Evolutionary conservation across 371 early-diverging fungal genomes (phyloP), one percentile per base, ranked within the genome.

Genomic region (Mortierella sp.): DNA sequence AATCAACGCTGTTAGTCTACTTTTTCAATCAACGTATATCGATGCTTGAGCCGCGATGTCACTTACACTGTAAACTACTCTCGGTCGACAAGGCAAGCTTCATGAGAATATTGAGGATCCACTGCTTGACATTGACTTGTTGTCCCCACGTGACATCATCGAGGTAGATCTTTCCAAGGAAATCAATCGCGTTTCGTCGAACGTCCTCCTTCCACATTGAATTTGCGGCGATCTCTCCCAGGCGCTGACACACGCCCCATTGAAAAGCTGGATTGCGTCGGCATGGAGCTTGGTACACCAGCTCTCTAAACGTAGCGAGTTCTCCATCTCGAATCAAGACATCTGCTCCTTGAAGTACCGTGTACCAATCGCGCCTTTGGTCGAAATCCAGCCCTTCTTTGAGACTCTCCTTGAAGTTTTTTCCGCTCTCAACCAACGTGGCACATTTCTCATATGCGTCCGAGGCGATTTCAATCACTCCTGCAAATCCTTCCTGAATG

Each of bases 171-270:
- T n/a, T n/a, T n/a, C n/a, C n/a, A n/a, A n/a, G n/a, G n/a, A n/a
- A n/a, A n/a, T 6, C 23, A 13, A 46, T 43, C 6, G 57, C 57
- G n/a, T 43, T 0, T 9, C 23, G 57, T 18, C 57, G 57, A 45
- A 19, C 28, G 18, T 26, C 30, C 3, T 2, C 30, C 18, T 43
- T 31, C 57, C 57, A 28, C 7, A 12, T 7, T 16, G 46, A 7
- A 46, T 56, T 31, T 12, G 45, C 4, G 16, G 57, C 12, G 3
- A 45, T 14, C 23, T 56, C n/a, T 26, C 45, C 57, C 7, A 56
- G 57, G 26, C 42, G 43, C 27, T 41, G 54, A 41, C 54, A 41
- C 9, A 54, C 38, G 7, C 54, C 54, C 42, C 39, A 54, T 38
- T 54, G 57, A n/a, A 56, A 56, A 9, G 42, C 46, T 24, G 19